Evolutionary conservation across 106 monocot genomes (phyloP).

Genomic region (Platanthera zijinensis): DNA sequence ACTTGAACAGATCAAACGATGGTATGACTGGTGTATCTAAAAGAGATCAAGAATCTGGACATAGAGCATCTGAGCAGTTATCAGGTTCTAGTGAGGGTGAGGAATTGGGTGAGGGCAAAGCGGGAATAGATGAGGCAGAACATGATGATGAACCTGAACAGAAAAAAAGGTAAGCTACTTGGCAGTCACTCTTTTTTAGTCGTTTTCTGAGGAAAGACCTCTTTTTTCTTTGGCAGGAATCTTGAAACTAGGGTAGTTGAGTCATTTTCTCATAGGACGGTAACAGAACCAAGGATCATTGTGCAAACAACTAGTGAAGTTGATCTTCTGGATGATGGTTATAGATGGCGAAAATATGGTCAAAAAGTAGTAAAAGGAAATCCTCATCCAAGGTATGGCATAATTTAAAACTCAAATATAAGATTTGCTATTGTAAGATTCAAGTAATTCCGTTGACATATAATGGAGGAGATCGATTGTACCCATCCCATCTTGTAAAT

Average conservation of each 20-base stretch:
- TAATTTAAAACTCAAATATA: background rate
- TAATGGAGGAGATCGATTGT: too few species aligned
- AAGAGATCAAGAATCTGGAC: constrained; percentile 19
- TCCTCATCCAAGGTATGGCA: constrained; percentile 54
- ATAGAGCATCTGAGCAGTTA: constrained; percentile 43
- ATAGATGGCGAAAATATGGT: constrained; percentile 89
- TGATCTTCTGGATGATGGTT: constrained; percentile 90
- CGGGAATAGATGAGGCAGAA: constrained; percentile 23
- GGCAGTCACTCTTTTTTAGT: background rate
- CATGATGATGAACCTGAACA: constrained; percentile 28
- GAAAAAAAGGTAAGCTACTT: constrained; percentile 38
- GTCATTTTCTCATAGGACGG: constrained; percentile 34
- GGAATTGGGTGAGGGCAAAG: constrained; percentile 42
- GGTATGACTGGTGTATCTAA: background rate
- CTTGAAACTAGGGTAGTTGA: constrained; percentile 17
- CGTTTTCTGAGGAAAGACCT: background rate
- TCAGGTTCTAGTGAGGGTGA: constrained; percentile 66
- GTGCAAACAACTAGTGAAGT: constrained; percentile 83
- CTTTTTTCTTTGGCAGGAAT: constrained; percentile 24
- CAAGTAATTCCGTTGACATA: background rate
- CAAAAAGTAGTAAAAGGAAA: constrained; percentile 91
- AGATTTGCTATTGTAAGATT: background rate
- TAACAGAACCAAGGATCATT: constrained; percentile 62
- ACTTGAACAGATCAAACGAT: constrained; percentile 16
- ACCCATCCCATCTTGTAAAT: too few species aligned